Evolutionary conservation across 1,284 basidiomycete species (phyloP).

Genomic region (Boletus semigastroideus): DNA sequence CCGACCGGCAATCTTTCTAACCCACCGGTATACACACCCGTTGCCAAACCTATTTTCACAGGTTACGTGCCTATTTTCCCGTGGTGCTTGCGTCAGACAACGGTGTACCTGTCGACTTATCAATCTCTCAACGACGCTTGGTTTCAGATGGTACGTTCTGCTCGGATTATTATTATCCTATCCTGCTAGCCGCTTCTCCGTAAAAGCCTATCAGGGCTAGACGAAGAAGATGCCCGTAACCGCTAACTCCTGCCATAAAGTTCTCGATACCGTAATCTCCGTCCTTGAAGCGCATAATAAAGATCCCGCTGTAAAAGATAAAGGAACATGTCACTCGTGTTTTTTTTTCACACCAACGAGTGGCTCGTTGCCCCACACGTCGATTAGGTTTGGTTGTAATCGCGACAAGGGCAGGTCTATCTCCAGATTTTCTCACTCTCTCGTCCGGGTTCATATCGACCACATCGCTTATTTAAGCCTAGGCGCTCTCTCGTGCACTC

Average conservation of each 20-base stretch:
- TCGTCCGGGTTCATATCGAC: conserved; percentile 7
- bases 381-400: conserved; percentile 9
- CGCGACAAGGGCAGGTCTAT: conserved; percentile 6
- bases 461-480: conserved; percentile 4
- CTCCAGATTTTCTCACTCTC: conserved; percentile 11
- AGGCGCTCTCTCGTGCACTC: background rate
- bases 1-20: conserved; percentile 13
- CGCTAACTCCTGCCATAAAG: conserved; percentile 30
- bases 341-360: conserved; percentile 3
- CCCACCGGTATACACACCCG: conserved; percentile 5
- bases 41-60: conserved; percentile 5
- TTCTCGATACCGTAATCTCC: conserved; percentile 36
- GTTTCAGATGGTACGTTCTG: background rate
- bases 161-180: conserved; percentile 21
- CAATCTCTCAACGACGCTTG: background rate
- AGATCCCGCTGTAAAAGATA: conserved; percentile 16
- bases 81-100: conserved; percentile 3
- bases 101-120: background rate
- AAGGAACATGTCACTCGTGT: conserved; percentile 7
- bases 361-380: conserved; percentile 16
- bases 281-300: conserved; percentile 19
- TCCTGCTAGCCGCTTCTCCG: conserved; percentile 23
- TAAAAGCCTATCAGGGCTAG: conserved; percentile 34
- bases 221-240: conserved; percentile 12
- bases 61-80: conserved; percentile 22